phyloP scores from a whole-genome alignment of 2,329 filamentous ascomycete genomes.

The Colletotrichum plurivorum region DNA sequence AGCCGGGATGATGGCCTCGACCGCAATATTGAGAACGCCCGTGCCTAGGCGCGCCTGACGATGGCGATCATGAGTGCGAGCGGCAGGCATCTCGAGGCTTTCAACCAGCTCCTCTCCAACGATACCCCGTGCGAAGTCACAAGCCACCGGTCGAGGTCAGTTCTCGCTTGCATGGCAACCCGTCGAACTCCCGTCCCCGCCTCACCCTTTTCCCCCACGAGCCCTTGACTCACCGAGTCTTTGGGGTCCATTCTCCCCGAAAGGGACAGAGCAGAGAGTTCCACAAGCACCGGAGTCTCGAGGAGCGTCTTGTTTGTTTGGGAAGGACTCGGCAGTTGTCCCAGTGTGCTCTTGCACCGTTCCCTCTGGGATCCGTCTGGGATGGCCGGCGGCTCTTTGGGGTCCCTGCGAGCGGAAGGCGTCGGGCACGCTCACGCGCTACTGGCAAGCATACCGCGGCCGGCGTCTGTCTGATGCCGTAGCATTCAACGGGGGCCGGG shows the following conservation, averaged over 20 bases:
- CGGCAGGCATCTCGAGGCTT: conserved; percentile 7
- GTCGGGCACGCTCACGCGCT: not conserved
- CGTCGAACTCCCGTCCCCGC: conserved; percentile 17
- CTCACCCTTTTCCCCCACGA: conserved; percentile 6
- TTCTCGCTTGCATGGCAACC: conserved; percentile 24
- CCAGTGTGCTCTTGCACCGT: too few species aligned
- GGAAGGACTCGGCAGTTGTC: conserved; percentile 12
- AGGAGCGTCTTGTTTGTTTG: not conserved
- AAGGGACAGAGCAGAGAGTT: not conserved
- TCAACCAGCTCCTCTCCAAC: not conserved
- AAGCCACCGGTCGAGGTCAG: conserved; percentile 9
- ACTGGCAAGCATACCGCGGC: conserved; percentile 28
- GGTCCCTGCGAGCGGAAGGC: not conserved
- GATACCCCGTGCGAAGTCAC: not conserved
- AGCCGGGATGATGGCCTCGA: conserved; percentile 21
- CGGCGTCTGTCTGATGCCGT: conserved; percentile 25
- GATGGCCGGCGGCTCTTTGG: not conserved
- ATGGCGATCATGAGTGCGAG: conserved; percentile 7
- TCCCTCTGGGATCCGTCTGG: not conserved
- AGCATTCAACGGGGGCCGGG: conserved; percentile 5
- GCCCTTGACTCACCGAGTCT: conserved; percentile 7
- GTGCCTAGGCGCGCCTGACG: conserved; percentile 13
- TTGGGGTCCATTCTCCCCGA: not conserved
- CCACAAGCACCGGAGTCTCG: conserved; percentile 6
- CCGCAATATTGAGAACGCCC: conserved; percentile 12